These are phyloP conservation scores for Nicotiana paniculata DNA, from an alignment of 257 asterid species.

Conservation along the genomic window DNA sequence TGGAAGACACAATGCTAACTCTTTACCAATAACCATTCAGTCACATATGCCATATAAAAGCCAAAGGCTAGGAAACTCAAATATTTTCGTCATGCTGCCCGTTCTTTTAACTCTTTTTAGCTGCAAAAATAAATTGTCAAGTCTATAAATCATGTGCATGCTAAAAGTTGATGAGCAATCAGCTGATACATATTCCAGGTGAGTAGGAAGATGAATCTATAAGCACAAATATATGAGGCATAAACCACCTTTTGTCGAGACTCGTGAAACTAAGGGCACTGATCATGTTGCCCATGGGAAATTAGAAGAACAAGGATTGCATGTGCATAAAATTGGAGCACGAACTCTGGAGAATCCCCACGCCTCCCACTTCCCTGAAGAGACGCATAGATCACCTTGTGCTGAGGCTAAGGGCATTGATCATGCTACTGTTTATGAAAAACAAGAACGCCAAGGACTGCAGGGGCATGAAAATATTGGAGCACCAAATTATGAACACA, in stretches of 20 bases:
- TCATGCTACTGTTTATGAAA: neutral
- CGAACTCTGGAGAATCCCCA: conserved; percentile 34
- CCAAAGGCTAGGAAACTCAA: neutral
- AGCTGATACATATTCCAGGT: no score
- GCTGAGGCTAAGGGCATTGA: neutral
- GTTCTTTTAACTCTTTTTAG: no score
- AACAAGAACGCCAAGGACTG: neutral
- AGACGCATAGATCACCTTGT: neutral
- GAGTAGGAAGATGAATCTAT: no score
- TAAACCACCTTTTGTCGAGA: neutral
- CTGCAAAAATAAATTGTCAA: no score
- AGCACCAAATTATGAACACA: neutral
- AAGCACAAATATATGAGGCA: neutral
- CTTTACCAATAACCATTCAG: neutral
- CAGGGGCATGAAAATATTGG: conserved; percentile 15
- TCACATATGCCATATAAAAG: neutral
- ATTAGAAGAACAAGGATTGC: neutral
- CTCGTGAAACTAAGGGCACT: neutral
- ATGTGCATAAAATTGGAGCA: conserved; percentile 16
- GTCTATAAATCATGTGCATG: no score
- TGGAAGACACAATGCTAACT: neutral
- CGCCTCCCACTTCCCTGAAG: conserved; percentile 15
- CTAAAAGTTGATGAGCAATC: no score
- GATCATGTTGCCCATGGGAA: neutral
- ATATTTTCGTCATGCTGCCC: no score